Conservation (phyloP, 2,329 filamentous ascomycete genomes). For the Claviceps paspali region DNA sequence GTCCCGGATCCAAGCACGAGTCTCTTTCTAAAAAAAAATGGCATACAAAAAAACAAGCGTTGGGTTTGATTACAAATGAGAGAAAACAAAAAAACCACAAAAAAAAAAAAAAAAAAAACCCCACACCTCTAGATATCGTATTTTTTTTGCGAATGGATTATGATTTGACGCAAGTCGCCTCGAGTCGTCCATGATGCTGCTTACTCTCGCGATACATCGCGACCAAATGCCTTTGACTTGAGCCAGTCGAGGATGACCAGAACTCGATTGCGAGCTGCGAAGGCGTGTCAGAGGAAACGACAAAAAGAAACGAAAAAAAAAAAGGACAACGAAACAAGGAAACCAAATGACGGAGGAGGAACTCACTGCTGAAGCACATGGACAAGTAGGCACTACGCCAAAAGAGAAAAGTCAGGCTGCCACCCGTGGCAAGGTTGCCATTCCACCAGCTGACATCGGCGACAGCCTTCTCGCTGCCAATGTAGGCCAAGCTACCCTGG, state of each 20-base stretch:
- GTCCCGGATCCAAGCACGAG: not conserved
- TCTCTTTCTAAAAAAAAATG: too few species aligned
- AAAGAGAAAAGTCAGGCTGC: conserved; percentile 92
- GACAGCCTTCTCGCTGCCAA: conserved; percentile 94
- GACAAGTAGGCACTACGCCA: conserved; percentile 96
- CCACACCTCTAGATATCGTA: too few species aligned
- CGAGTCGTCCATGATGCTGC: not conserved
- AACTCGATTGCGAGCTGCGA: conserved; percentile 74
- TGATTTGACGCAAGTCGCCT: not conserved
- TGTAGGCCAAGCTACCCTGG: conserved; percentile 93
- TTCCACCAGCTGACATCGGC: conserved; percentile 96
- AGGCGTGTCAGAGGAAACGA: conserved; percentile 8
- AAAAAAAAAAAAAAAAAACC: too few species aligned
- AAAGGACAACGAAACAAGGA: not conserved
- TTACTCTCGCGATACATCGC: conserved; percentile 80
- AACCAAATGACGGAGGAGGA: not conserved
- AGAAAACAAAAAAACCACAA: too few species aligned
- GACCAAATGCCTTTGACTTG: conserved; percentile 92
- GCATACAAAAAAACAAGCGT: too few species aligned
- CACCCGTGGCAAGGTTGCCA: conserved; percentile 87
- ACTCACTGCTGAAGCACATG: conserved; percentile 99
- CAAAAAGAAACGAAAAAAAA: not conserved
- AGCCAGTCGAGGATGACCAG: conserved; percentile 89
- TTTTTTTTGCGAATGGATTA: too few species aligned
- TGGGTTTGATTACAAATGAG: too few species aligned